A percentile compares a stretch with the other conserved stretches of the same genome.
phyloP scores from a whole-genome alignment of 345 rosid genomes.

The Eucalyptus sideroxylon region DNA sequence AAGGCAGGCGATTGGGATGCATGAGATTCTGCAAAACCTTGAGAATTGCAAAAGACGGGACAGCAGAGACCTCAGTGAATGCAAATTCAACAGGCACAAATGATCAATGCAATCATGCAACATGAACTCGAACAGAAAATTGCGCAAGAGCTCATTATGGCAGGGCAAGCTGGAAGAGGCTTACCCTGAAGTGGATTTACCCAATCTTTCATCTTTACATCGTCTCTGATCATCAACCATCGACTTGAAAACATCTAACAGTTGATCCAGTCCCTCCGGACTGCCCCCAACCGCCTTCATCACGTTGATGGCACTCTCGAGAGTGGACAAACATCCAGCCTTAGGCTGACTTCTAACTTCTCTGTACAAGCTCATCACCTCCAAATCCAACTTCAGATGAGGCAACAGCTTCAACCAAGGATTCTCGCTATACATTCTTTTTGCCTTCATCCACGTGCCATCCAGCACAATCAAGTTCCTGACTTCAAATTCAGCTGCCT shows the following conservation, averaged over 20 bases:
- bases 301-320: conserved; percentile 71
- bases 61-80: not conserved
- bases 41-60: not conserved
- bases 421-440: conserved; percentile 66
- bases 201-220: conserved; percentile 43
- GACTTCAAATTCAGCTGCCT: conserved; percentile 22
- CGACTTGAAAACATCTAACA: conserved; percentile 64
- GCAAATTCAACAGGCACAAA: too few species aligned
- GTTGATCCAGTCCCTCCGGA: conserved; percentile 31
- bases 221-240: conserved; percentile 77
- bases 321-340: conserved; percentile 64
- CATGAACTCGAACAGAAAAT: not conserved
- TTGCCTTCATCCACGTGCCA: conserved; percentile 86
- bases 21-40: not conserved
- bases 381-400: conserved; percentile 61
- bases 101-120: too few species aligned
- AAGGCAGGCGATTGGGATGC: not conserved
- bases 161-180: not conserved
- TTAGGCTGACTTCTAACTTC: conserved; percentile 74
- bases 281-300: conserved; percentile 50
- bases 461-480: conserved; percentile 76
- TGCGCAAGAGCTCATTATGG: not conserved
- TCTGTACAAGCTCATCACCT: conserved; percentile 43
- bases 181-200: not conserved
- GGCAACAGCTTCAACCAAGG: conserved; percentile 83